These are phyloP conservation scores for Phanerochaete carnosa DNA, from an alignment of 768 basidiomycete genomes.

Conservation along the genomic window DNA sequence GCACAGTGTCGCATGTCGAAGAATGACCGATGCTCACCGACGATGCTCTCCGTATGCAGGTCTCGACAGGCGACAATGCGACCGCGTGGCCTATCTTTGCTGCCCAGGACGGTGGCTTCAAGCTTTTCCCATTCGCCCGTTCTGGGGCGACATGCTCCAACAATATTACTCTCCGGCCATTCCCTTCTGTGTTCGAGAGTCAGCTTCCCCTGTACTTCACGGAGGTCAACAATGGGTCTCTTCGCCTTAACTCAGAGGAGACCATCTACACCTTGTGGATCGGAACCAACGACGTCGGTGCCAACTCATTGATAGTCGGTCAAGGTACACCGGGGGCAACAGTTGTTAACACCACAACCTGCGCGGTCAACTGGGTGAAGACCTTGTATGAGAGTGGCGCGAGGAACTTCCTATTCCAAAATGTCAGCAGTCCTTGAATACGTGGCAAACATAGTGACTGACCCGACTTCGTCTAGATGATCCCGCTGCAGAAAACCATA, in stretches of 20 bases:
- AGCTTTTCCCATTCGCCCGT: slow-evolving; percentile 50
- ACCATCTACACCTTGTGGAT: slow-evolving; percentile 65
- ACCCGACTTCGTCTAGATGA: slow-evolving; percentile 40
- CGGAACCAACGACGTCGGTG: slow-evolving; percentile 51
- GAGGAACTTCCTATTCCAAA: slow-evolving; percentile 62
- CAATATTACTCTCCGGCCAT: slow-evolving; percentile 50
- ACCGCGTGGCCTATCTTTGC: slow-evolving; percentile 58
- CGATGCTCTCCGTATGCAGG: background rate
- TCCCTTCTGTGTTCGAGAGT: slow-evolving; percentile 50
- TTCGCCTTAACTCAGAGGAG: slow-evolving; percentile 29
- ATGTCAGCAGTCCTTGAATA: slow-evolving; percentile 35
- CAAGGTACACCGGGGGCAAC: slow-evolving; percentile 37
- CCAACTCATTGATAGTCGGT: slow-evolving; percentile 42
- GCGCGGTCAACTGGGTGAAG: slow-evolving; percentile 56
- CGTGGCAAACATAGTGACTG: background rate
- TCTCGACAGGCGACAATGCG: slow-evolving; percentile 29
- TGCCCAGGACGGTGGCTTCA: slow-evolving; percentile 46
- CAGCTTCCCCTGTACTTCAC: slow-evolving; percentile 51
- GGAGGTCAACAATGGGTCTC: slow-evolving; percentile 27
- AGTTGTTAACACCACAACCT: slow-evolving; percentile 49
- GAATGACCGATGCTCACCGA: background rate
- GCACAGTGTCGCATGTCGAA: background rate
- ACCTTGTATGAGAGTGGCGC: slow-evolving; percentile 51
- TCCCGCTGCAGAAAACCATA: slow-evolving; percentile 48
- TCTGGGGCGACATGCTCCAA: slow-evolving; percentile 63